Base-by-base conservation (phyloP, 257 asterid species). In the Solanum corneliomulleri region DNA sequence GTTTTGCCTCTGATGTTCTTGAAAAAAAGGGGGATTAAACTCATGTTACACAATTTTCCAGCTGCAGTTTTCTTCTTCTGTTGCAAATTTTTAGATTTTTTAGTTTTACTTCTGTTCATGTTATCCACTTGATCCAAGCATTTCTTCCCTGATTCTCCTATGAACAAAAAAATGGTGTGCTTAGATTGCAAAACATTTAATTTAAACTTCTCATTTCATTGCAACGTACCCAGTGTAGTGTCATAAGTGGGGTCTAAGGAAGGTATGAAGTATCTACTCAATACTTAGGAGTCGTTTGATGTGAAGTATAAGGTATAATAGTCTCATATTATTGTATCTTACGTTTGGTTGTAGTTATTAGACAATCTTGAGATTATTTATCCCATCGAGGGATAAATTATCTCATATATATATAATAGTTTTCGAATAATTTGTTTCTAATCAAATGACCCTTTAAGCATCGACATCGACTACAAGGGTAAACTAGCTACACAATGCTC, bases 161-260 rank as follows among this genome's bases (percentile, higher is more conserved):
- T 56, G 64, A 56, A 56, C 64, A 56, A 0, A 56, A 56, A 56
- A 56, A 56, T 0, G 4, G 20, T 56, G 11, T 56, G 7, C 64
- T 18, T 56, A 18, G 3, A 3, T 9, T 18, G 25, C 66, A 0
- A 56, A 8, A 3, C 64, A 58, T 58, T 58, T 8, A 58, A 58
- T 58, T 20, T 21, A 25, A 20, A 21, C 12, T 58, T 58, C 27
- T 58, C 66, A 58, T 20, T 58, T 20, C 66, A 21, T 58, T 1
- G n/a, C 66, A 58, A 21, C 1, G 2, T 21, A 21, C 6, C 0
- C 3, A 20, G 5, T 7, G 25, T 2, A 20, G 4, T 58, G 8
- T 20, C 12, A 58, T 5, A 58, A 20, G 0, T 52, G 0, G 4
- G 6, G 9, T 16, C 23, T 52, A 16, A 52, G 1, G 23, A 52